Evolutionary conservation across 768 basidiomycete species (phyloP).

Genomic region (Amanita rubescens): DNA sequence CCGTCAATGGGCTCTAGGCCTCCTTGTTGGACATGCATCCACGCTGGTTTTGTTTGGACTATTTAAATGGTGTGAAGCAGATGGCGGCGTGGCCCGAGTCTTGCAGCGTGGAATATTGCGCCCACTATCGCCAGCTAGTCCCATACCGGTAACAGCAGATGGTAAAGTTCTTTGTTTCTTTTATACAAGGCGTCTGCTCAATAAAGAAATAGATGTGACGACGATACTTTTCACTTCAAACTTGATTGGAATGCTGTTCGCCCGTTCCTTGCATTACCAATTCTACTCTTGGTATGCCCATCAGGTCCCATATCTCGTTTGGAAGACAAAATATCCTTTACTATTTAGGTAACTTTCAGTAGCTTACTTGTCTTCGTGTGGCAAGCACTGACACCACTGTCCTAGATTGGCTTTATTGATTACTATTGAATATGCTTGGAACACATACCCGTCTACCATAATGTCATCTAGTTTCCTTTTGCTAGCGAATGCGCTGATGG

Average conservation of each 20-base stretch:
- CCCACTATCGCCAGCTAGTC: conserved; percentile 43
- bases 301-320: conserved; percentile 78
- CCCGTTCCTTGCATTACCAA: conserved; percentile 94
- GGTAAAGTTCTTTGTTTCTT: conserved; percentile 39
- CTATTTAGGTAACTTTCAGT: conserved; percentile 45
- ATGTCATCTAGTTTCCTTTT: conserved; percentile 54
- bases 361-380: conserved; percentile 1
- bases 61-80: conserved; percentile 65
- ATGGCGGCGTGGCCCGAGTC: conserved; percentile 59
- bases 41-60: conserved; percentile 60
- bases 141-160: conserved; percentile 44
- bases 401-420: conserved; percentile 52
- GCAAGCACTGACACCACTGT: conserved; percentile 4
- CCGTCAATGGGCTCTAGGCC: conserved; percentile 44
- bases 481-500: conserved; percentile 40
- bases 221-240: conserved; percentile 88
- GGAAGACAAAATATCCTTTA: conserved; percentile 61
- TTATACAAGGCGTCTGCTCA: neutral
- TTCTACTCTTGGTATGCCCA: conserved; percentile 98
- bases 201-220: conserved; percentile 50
- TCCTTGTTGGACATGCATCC: conserved; percentile 61
- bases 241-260: conserved; percentile 84
- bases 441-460: conserved; percentile 74
- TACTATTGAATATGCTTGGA: conserved; percentile 81
- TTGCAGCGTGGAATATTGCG: conserved; percentile 44